Evolutionary conservation across 345 rosid species (phyloP).

Genomic region (Xanthoceras sorbifolium): DNA sequence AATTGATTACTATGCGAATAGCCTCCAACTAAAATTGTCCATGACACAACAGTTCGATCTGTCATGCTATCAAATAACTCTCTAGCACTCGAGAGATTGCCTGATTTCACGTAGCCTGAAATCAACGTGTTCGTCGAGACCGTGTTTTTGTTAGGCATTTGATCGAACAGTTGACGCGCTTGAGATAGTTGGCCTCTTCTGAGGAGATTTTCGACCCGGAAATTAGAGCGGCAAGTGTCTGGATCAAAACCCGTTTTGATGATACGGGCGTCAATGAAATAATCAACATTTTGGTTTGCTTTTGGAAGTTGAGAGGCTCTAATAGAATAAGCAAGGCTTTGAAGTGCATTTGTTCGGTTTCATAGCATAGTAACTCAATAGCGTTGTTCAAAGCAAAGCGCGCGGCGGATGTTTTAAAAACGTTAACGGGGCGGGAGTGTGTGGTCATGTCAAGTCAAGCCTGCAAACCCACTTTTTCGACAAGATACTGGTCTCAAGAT

Average conservation of each 20-base stretch:
- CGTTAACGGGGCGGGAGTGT: too few relatives aligned
- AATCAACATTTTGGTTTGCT: constrained; percentile 19
- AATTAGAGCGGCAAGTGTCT: constrained; percentile 61
- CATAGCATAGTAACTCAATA: too few relatives aligned
- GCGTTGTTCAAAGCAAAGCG: not conserved
- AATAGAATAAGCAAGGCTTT: constrained; percentile 25
- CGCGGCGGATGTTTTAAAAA: not conserved
- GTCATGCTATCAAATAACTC: constrained; percentile 53
- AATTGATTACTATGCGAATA: constrained; percentile 46
- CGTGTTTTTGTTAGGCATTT: constrained; percentile 70
- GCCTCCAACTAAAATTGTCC: constrained; percentile 90
- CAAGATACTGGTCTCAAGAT: too few relatives aligned
- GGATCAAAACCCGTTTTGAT: constrained; percentile 81
- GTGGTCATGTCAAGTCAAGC: not conserved
- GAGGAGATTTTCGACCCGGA: constrained; percentile 35
- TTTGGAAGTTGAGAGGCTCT: constrained; percentile 13
- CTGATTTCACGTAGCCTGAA: constrained; percentile 59
- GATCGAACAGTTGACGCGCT: constrained; percentile 77
- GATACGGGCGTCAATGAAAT: constrained; percentile 60
- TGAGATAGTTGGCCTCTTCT: constrained; percentile 40
- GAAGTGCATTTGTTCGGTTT: constrained; percentile 21
- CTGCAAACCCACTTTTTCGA: not conserved
- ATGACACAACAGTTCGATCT: constrained; percentile 62
- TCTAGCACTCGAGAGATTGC: constrained; percentile 53
- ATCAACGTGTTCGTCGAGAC: constrained; percentile 68